Evolutionary conservation across 1,284 basidiomycete species (phyloP), one percentile per base, ranked within the genome.

Genomic region (Heterobasidion annosum): DNA sequence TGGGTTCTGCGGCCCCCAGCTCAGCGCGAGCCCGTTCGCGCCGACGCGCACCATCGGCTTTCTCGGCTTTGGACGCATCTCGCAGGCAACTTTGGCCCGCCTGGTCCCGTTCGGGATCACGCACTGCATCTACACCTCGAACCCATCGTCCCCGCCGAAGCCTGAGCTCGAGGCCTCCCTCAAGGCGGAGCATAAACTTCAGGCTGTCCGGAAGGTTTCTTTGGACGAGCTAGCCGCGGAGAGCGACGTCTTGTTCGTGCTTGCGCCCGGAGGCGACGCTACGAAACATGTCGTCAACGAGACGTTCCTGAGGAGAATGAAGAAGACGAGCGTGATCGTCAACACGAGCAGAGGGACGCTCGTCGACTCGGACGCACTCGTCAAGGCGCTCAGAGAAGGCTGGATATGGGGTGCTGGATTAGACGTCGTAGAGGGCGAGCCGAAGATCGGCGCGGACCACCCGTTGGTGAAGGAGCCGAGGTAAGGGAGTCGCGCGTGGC

Each of bases 401-500:
- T 83, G 84, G 78, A 88, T 98, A 45, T 96, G 88, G 75, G 94
- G 86, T 19, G 96, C 96, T 0, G 96, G 92, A 0, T 64, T 99
- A 6, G 96, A 99, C 67, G 96, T 98, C 35, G 83, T 98, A 10
- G 92, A 94, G 60, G 92, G 91, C 34, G 96, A 99, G 68, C 96
- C 96, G 0, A 71, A 88, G 49, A 76, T 98, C 34, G 64, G 69
- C 0, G 68, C 72, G 2, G 84, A 90, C 61, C 93, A 98, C 67
- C 85, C 88, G 1, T 70, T 98, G 46, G 82, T 97, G 40, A 79
- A 79, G 61, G 82, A 92, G 57, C 82, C 84, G 7, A 78, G 81
- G 82, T 91, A 61, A 64, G 80, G 44, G 43, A 66, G 52, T 16
- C 16, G 40, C 3, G 12, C 16, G 13, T 43, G 40, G 40, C 13